Base-by-base conservation (phyloP, 1,139 yeast species). In the Scheffersomyces parashehatae region DNA sequence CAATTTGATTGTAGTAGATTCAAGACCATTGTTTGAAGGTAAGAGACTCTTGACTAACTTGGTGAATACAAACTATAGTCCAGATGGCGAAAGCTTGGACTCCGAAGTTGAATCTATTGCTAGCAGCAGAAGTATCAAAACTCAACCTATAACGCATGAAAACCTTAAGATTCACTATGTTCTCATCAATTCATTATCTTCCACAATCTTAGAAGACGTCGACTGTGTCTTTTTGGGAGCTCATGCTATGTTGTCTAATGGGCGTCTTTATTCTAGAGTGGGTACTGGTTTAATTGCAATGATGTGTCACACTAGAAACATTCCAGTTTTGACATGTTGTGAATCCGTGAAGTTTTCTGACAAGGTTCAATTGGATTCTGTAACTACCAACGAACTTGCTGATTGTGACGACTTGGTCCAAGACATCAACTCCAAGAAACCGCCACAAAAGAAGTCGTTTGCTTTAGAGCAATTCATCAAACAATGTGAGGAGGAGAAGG, bases 1-100 rank as follows among this genome's bases (percentile, higher is more conserved):
- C 66, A 81, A 83, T 47, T 88, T 95, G 44, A 82, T 90, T 39
- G 85, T 93, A 35, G 95, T 91, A 38, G 99, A 95, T 64, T 87
- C 97, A n/a, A 81, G 96, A 56, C 99, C 99, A 4, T 72, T 93
- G 44, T 93, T 89, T 59, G 99, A 95, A 67, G 99, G 99, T 42
- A 87, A 87, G 58, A 81, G 75, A 49, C 70, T 90, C 56, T 86
- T 93, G 9, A 74, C 76, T 39, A 74, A 75, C 38, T 75, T 95
- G 48, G 64, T 62, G 11, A 55, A 57, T 33, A 78, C 88, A 3
- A 53, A 54, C 39, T 42, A 51, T 16, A 39, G 46, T 3, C 49
- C 54, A 4, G 47, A 45, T 15, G 65, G 71, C 11, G 85, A 84
- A 15, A 57, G 55, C 16, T 39, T 41, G 3, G 48, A 46, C 3